Evolutionary conservation across 306 rosid species (phyloP).

Genomic region (Vicia sativa): DNA sequence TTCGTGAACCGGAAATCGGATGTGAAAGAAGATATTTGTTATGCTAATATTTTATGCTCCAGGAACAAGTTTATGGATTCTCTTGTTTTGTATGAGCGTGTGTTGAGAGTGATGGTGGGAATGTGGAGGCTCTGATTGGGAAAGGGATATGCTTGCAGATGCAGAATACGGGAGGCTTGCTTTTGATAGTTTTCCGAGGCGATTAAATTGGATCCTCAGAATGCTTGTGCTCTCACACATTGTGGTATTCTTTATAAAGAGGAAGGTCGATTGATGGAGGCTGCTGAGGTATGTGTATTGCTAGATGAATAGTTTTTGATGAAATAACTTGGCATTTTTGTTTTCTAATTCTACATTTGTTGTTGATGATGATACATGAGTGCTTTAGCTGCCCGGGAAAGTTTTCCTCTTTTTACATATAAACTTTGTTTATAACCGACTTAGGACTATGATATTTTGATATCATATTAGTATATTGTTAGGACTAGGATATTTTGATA

Average conservation of each 20-base stretch:
- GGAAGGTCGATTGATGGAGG: constrained; percentile 90
- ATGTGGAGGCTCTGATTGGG: constrained; percentile 89
- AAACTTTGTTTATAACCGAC: no score
- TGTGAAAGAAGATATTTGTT: constrained; percentile 67
- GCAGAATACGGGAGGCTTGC: constrained; percentile 86
- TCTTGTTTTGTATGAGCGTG: constrained; percentile 71
- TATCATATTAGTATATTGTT: no score
- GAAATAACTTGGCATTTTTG: background rate
- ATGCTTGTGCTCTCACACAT: constrained; percentile 88
- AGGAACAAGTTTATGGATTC: constrained; percentile 94
- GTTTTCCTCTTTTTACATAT: background rate
- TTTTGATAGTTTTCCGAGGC: constrained; percentile 83
- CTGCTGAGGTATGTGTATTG: constrained; percentile 80
- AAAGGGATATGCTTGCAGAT: constrained; percentile 97
- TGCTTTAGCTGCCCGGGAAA: background rate
- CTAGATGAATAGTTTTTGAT: constrained; percentile 21
- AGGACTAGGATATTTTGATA: background rate
- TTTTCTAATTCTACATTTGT: background rate
- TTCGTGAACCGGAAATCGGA: constrained; percentile 35
- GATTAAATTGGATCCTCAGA: constrained; percentile 75
- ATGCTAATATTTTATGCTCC: constrained; percentile 79
- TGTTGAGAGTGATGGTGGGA: constrained; percentile 61
- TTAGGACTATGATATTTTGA: no score
- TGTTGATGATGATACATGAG: constrained; percentile 4
- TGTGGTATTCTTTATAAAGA: constrained; percentile 93